Evolutionary conservation across 495 filamentous ascomycete genomes (phyloP).

Genomic region (Rostrohypoxylon terebratum): DNA sequence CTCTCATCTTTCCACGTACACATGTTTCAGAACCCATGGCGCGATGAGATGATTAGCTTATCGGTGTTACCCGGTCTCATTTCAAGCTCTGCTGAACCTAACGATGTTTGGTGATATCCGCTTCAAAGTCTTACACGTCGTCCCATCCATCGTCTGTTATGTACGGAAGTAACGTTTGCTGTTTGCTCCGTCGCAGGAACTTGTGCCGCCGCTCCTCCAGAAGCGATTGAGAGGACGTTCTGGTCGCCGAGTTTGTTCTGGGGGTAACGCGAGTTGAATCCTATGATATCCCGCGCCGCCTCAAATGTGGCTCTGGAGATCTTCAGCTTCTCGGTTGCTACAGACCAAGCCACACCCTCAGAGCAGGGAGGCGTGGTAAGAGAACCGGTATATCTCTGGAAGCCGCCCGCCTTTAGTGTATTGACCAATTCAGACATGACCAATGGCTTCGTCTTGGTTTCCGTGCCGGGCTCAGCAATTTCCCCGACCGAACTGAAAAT

Average conservation of each 20-base stretch:
- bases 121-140: not conserved
- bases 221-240: constrained; percentile 63
- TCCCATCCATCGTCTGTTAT: constrained; percentile 3
- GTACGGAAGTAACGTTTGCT: constrained; percentile 13
- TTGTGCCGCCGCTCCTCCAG: not conserved
- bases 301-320: constrained; percentile 67
- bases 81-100: not conserved
- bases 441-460: constrained; percentile 65
- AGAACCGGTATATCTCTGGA: constrained; percentile 70
- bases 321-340: constrained; percentile 63
- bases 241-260: constrained; percentile 67
- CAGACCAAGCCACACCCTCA: constrained; percentile 69
- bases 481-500: constrained; percentile 63
- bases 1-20: not conserved
- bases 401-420: constrained; percentile 60
- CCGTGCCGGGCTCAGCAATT: constrained; percentile 66
- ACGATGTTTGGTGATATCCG: not conserved
- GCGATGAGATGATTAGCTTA: not conserved
- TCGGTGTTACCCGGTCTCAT: not conserved
- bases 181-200: not conserved
- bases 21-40: not conserved
- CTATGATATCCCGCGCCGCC: constrained; percentile 67
- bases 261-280: constrained; percentile 72
- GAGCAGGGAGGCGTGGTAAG: constrained; percentile 77
- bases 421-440: constrained; percentile 66